Base-by-base conservation (phyloP, 148 eudicot genomes). In the Persicaria maculosa region DNA sequence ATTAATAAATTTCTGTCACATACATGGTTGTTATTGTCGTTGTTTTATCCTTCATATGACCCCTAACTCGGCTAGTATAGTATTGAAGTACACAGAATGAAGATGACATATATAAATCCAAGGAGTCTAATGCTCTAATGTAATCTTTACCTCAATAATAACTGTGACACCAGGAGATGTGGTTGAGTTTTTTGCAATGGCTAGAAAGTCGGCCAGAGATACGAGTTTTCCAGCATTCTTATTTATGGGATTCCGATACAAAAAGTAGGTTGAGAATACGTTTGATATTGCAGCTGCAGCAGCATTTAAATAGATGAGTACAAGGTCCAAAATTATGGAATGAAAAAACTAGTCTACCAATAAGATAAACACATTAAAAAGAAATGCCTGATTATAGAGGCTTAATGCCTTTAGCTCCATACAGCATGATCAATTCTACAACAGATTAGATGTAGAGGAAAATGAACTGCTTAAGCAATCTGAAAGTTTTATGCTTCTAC, bases 71-170 rank as follows among this genome's bases (percentile, higher is more conserved):
- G 31, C 8, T 12, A 40, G 36, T 12, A 31, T 36, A 12, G 25
- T 36, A 64, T 22, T 7, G 43, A 11, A 59, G 40, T 20, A 59
- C 22, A 5, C 14, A 22, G 43, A 59, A 22, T 25, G 10, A 0
- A 59, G 45, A 40, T 64, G 69, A 16, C 7, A 64, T 4, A 64
- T 36, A 59, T 12, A 64, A 64, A 36, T 36, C 45, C 69, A 64
- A 40, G 11, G 15, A 5, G 61, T 31, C 40, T 31, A 31, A 31
- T 31, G 7, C 7, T 59, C 19, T 10, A 47, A 45, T 44, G 64
- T 16, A 40, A 9, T 85, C 89, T 78, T 31, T 68, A 92, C 99
- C 97, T 95, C 97, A 73, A 95, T 85, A 74, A 79, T 83, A 83
- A 95, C 88, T 77, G 84, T 43, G 70, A 88, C 91, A 68, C 88